Evolutionary conservation across 139 green algal species (phyloP), one percentile per base, ranked within the genome.

Genomic region (Trebouxia sp.): DNA sequence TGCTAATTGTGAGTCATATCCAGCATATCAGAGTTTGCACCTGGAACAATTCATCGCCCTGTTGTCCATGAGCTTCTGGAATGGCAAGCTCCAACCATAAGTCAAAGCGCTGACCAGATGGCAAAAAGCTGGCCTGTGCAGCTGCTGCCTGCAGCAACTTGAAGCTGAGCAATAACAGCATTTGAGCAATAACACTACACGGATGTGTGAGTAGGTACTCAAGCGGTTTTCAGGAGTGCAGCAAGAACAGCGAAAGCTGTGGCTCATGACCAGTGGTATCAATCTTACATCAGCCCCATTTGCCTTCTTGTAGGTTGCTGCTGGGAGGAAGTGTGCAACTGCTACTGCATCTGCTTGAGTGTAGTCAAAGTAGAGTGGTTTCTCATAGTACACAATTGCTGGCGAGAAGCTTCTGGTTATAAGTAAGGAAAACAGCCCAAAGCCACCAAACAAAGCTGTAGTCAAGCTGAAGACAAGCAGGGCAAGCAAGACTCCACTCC

Each of bases 11-110:
- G n/a, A n/a, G n/a, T n/a, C n/a, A 75, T 11, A 12, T 22, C 26
- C 32, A 70, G 58, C 32, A 20, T n/a, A 12, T 70, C 26, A 15
- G 10, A 70, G 58, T 70, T 12, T 22, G 3, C 41, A 67, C 78
- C 65, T 83, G 78, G 43, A 83, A 83, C 0, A 83, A 7, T 11
- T 83, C 78, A 37, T 30, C 65, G 30, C 45, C 56, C 11, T 17
- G 12, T 4, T 41, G 22, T 14, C n/a, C 58, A 39, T 65, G n/a
- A 30, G n/a, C 41, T 17, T 83, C 58, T 12, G 86, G 78, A 32
- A 85, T 77, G 50, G 39, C 30, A 58, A 90, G 83, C 37, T 90
- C 86, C 48, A 87, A 37, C 86, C 85, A 90, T 55, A 90, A 78
- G 56, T 89, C 82, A 45, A 87, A 76, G 20, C 35, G 38, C 65